Evolutionary conservation across 2,329 filamentous ascomycete species (phyloP), one percentile per base, ranked within the genome.

Genomic region (Clathrospora elynae): DNA sequence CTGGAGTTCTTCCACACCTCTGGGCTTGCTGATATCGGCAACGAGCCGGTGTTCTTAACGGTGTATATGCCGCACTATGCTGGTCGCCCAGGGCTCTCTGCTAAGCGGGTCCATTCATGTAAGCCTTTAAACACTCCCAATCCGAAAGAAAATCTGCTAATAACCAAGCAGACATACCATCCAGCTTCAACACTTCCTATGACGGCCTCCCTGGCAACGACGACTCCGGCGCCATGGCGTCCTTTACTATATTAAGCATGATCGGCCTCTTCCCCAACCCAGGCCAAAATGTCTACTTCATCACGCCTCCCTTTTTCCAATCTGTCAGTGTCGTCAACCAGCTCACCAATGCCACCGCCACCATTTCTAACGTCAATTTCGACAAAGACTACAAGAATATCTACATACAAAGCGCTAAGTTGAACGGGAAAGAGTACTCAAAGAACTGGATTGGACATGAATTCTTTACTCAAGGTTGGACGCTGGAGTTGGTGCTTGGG

Each of bases 201-300:
- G 53, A 43, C 12, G 74, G 74, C 1, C 67, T 77, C 2, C 71
- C 74, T 0, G 74, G 74, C 1, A 76, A 76, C 45, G 74, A 76
- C 46, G 74, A 76, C 38, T 65, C 60, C 0, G 74, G 74, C 12
- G 71, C 74, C 4, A 75, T 76, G 73, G 74, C 72, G 1, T 68
- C 68, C 3, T 76, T 76, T 48, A 63, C 67, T 1, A 64, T 73
- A 4, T 67, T 76, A 45, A 62, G 67, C 7, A 75, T 74, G 66
- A 64, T 75, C 28, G 74, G 74, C 0, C 54, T 74, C 2, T 76
- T 76, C 33, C 75, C 74, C 0, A 75, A 74, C 31, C 72, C 75
- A 1, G 75, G 75, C 0, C 73, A 76, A 36, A 70, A 76, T 45
- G 72, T 77, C 10, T 77, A 76, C 38, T 67, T 76, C 35, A 75